Base-by-base conservation (phyloP, 2,329 filamentous ascomycete species). In the Cytospora leucostoma region DNA sequence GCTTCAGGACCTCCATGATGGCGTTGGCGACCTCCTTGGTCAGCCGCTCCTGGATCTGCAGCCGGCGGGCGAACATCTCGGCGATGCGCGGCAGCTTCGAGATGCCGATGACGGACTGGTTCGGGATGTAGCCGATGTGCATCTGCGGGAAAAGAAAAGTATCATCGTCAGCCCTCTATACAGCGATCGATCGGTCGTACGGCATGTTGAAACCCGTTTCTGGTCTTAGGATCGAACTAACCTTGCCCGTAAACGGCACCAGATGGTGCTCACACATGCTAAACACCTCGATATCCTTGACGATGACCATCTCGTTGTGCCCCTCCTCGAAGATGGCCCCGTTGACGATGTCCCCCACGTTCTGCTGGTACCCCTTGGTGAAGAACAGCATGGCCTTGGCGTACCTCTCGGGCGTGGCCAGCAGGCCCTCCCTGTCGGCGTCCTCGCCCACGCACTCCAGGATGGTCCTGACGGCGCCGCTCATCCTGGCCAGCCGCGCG, bases 121-220 rank as follows among this genome's bases (percentile, higher is more conserved):
- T 88, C 35, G 95, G 95, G 67, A 99, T 98, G 77, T 99, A 99
- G 64, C 93, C 95, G 70, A 99, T 98, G 78, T 99, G 95, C 92
- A 99, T 98, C 92, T 96, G 69, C 17, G 7, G 58, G 3, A 1
- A 8, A 19, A 3, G 7, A 57, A 12, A 15, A n/a, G n/a, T n/a
- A n/a, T n/a, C n/a, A n/a, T n/a, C n/a, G n/a, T n/a, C n/a, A n/a
- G n/a, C n/a, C n/a, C 32, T 21, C 6, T 57, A 33, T 7, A 19
- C 32, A n/a, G n/a, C 15, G 1, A 4, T 53, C 52, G 59, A 44
- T 61, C 17, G 54, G 7, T 56, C 19, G 34, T 19, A n/a, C 5
- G 49, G 12, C 11, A 17, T 38, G n/a, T 19, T 35, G 10, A 38
- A 38, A 13, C 13, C 11, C n/a, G 38, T 13, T 40, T 7, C 38